phyloP scores from a whole-genome alignment of 2,329 filamentous ascomycete species.

The Aurifilum marmelostoma region DNA sequence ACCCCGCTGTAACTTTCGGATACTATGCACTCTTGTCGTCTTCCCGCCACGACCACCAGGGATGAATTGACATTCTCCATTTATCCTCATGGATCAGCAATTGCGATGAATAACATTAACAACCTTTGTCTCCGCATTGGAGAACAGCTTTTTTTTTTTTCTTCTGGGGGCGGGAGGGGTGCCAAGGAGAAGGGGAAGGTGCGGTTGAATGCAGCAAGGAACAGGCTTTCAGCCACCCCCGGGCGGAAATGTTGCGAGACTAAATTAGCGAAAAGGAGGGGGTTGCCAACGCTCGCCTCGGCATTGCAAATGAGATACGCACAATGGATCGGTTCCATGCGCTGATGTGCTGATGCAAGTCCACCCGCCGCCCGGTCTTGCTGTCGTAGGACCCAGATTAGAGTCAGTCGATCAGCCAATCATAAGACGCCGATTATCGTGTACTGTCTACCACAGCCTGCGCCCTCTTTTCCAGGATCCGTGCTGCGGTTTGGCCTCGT shows the following conservation, averaged over 20 bases:
- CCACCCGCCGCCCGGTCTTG: not conserved
- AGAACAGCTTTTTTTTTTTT: not conserved
- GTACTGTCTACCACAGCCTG: not conserved
- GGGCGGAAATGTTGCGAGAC: not conserved
- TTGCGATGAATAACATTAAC: not conserved
- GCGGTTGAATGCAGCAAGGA: not conserved
- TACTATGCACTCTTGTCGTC: not conserved
- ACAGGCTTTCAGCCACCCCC: constrained; percentile 11
- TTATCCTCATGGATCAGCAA: not conserved
- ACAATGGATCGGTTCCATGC: not conserved
- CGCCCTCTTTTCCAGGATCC: not conserved
- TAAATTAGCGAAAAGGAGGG: constrained; percentile 14
- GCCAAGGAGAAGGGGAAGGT: not conserved
- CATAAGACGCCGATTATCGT: not conserved
- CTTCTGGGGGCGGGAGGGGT: too few species aligned
- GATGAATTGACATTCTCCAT: not conserved
- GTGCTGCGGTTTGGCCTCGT: not conserved
- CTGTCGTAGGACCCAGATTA: not conserved
- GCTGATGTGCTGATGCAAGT: not conserved
- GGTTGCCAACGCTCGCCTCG: constrained; percentile 7
- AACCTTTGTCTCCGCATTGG: constrained; percentile 14
- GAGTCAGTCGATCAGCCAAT: not conserved
- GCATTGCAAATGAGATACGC: constrained; percentile 8
- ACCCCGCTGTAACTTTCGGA: not conserved
- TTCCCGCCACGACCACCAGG: not conserved